phyloP scores from a whole-genome alignment of 75 land plant genomes.

The Isoetes taiwanensis region DNA sequence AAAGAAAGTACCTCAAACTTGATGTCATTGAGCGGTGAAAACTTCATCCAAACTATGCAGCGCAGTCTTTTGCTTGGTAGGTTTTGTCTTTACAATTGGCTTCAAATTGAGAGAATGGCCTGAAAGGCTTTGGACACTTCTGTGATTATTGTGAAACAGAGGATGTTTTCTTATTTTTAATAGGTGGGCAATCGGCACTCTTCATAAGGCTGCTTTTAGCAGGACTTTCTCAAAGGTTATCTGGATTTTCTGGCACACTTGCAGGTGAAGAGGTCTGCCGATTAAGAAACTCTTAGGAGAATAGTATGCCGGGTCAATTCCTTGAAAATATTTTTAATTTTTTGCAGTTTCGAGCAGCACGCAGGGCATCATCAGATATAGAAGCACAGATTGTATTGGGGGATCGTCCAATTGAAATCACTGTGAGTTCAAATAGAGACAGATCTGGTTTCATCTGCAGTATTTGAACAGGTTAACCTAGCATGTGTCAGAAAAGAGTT shows the following conservation, averaged over 20 bases:
- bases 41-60: slow-evolving; percentile 47
- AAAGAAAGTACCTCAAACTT: slow-evolving; percentile 32
- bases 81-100: no score
- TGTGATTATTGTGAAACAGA: no score
- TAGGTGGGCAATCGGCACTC: slow-evolving; percentile 82
- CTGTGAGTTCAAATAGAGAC: slow-evolving; percentile 31
- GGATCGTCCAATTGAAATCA: slow-evolving; percentile 89
- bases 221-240: slow-evolving; percentile 55
- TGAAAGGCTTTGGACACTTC: no score
- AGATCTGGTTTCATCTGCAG: neutral
- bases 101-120: no score
- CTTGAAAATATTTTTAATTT: neutral
- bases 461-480: neutral
- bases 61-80: slow-evolving; percentile 73
- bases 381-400: slow-evolving; percentile 90
- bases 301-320: no score
- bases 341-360: slow-evolving; percentile 72
- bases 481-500: neutral
- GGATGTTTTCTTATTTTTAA: no score
- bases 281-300: no score
- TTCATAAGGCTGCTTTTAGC: slow-evolving; percentile 61
- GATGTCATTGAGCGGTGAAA: slow-evolving; percentile 64
- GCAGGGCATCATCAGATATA: slow-evolving; percentile 57
- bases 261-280: slow-evolving; percentile 80
- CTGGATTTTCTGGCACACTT: slow-evolving; percentile 41